Evolutionary conservation across 2,329 filamentous ascomycete genomes (phyloP), one percentile per base, ranked within the genome.

Genomic region (Chaetomium globosum): DNA sequence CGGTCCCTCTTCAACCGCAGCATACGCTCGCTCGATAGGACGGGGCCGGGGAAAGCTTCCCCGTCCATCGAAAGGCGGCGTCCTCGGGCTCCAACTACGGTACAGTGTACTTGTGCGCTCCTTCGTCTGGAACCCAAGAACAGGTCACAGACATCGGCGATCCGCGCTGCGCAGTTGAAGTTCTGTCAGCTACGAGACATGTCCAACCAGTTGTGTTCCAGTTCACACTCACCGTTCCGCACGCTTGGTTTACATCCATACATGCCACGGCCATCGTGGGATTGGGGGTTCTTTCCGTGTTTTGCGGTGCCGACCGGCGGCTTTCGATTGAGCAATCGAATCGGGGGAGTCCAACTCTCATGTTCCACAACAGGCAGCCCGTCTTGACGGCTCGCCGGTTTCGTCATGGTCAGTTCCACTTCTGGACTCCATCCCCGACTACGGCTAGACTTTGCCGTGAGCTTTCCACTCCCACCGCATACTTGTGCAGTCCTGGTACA

Each of bases 361-460:
- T 28, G 46, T 52, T 23, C 43, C 26, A 33, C 26, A 33, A 33
- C 28, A 31, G 13, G 19, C 28, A 10, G 23, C 9, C 51, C 39
- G 10, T n/a, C 23, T 52, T 55, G 63, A 21, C 26, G n/a, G 21
- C 13, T 56, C 36, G 30, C 55, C 26, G 3, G 33, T n/a, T 58
- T 54, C 16, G 53, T 21, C 48, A 9, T 55, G 59, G 48, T 28
- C 28, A 21, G 26, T 53, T 48, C 43, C 49, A 33, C 23, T 57
- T 61, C 43, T 23, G 66, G 49, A 53, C 31, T 61, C 58, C 43
- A 58, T 66, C 31, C 57, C 65, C 66, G 54, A 52, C 61, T 63
- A 19, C 33, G 57, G 60, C 64, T 61, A 53, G 64, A 51, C 28
- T 43, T 33, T 63, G 64, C 64, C 61, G 52, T 59, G n/a, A 62